These are phyloP conservation scores for Vitis amurensis DNA, from an alignment of 164 flowering plant genomes.

Conservation along the genomic window DNA sequence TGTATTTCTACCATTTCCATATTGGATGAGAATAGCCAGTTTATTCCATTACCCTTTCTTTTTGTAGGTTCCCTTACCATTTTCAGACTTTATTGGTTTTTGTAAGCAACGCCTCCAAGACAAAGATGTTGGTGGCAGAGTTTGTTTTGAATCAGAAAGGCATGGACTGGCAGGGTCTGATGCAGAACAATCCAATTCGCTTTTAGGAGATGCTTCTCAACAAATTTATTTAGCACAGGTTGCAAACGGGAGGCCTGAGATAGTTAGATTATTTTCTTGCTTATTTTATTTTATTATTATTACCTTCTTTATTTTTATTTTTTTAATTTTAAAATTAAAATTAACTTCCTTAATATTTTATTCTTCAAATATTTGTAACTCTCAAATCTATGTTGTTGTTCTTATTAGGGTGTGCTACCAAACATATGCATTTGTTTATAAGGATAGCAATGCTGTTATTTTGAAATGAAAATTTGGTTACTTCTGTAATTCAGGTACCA, in stretches of 20 bases:
- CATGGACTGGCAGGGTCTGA: slow-evolving; percentile 16
- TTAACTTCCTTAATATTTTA: background rate
- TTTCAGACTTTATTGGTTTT: slow-evolving; percentile 61
- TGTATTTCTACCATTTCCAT: no score
- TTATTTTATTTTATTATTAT: background rate
- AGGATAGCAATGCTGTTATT: background rate
- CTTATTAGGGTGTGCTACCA: no score
- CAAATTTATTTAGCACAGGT: slow-evolving; percentile 92
- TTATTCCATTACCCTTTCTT: slow-evolving; percentile 1
- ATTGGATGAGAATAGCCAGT: background rate
- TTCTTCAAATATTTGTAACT: background rate
- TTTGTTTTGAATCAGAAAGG: slow-evolving; percentile 22
- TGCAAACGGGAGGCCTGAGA: background rate
- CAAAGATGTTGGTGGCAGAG: slow-evolving; percentile 14
- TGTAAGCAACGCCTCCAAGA: slow-evolving; percentile 48
- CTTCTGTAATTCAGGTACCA: slow-evolving; percentile 56
- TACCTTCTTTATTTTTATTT: background rate
- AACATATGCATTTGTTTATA: background rate
- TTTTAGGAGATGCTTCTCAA: slow-evolving; percentile 34
- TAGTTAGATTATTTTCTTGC: background rate
- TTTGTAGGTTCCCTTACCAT: slow-evolving; percentile 68
- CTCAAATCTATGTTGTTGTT: no score
- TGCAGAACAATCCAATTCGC: slow-evolving; percentile 16
- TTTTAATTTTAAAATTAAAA: background rate
- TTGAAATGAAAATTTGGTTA: background rate